Base-by-base conservation (phyloP, 208 protist genomes). In the Baffinella frigidus region DNA sequence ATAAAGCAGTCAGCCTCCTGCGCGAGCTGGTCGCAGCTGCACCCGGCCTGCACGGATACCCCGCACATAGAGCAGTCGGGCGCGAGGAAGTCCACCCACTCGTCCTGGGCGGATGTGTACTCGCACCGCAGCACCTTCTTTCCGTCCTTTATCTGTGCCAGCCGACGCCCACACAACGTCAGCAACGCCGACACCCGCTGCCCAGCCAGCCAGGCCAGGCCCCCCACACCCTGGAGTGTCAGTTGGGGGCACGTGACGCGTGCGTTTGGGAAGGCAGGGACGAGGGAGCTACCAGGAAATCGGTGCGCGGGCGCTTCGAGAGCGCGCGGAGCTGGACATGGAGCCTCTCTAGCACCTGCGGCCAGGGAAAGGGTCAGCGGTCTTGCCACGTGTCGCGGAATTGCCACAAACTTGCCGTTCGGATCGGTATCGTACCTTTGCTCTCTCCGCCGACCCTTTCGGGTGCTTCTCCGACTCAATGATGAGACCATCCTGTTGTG, bases 401-500 rank as follows among this genome's bases (percentile, higher is more conserved):
- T n/a, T n/a, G n/a, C n/a, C n/a, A n/a, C n/a, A n/a, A n/a, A n/a
- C n/a, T n/a, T n/a, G n/a, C n/a, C n/a, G n/a, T n/a, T n/a, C n/a
- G n/a, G n/a, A n/a, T n/a, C n/a, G n/a, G n/a, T n/a, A n/a, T n/a
- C n/a, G n/a, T n/a, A n/a, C n/a, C n/a, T n/a, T n/a, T n/a, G n/a
- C n/a, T 56, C 77, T 30, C 77, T 87, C 39, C 2, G 45, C 77
- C 7, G 77, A 87, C 1, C 77, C 77, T 33, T 87, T 87, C 36
- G 45, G 39, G 61, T 87, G 61, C 44, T 87, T 10, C 44, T 67
- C 77, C 0, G 77, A 87, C 39, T 87, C 77, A 24, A 61, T 87
- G 77, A 87, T 87, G 2, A 87, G 45, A 17, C 36, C 77, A 61
- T 87, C 77, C 71, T 77, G 71, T n/a, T n/a, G n/a, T n/a, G n/a